Evolutionary conservation across 2,329 filamentous ascomycete species (phyloP).

Genomic region (Claviceps paspali): DNA sequence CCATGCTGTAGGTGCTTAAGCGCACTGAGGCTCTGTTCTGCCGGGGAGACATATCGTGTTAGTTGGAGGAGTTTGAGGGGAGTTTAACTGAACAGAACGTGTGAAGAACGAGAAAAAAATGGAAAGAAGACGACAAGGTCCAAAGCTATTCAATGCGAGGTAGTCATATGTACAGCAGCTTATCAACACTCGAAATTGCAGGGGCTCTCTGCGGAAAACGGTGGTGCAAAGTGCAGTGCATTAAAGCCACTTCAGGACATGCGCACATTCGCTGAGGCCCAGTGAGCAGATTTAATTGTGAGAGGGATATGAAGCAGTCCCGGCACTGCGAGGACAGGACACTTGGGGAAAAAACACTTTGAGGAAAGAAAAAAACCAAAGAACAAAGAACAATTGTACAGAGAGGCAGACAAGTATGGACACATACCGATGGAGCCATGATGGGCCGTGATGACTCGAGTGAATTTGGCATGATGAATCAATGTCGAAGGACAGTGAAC

Average conservation of each 20-base stretch:
- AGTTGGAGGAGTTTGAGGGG: not conserved
- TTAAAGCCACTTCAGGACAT: too few relatives aligned
- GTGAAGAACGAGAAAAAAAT: too few relatives aligned
- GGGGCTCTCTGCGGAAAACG: not conserved
- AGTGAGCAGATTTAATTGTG: too few relatives aligned
- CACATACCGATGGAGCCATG: conserved; percentile 47
- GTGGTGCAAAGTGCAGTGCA: conserved; percentile 2
- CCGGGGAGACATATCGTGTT: conserved; percentile 9
- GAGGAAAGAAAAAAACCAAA: conserved; percentile 1
- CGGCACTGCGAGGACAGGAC: conserved; percentile 4
- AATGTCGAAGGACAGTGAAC: not conserved
- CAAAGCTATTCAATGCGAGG: too few relatives aligned
- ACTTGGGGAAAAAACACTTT: conserved; percentile 1
- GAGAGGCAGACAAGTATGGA: conserved; percentile 1
- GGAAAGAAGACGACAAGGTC: not conserved
- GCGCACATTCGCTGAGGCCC: too few relatives aligned
- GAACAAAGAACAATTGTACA: too few relatives aligned
- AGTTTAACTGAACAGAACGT: too few relatives aligned
- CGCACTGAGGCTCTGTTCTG: conserved; percentile 40
- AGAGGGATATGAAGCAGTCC: conserved; percentile 6
- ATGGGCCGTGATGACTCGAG: conserved; percentile 45
- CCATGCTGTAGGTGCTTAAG: conserved; percentile 45
- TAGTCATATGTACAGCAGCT: too few relatives aligned
- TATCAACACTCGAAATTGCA: too few relatives aligned
- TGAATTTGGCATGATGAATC: conserved; percentile 35